Evolutionary conservation across 2,329 filamentous ascomycete species (phyloP).

Genomic region (Nemania abortiva): DNA sequence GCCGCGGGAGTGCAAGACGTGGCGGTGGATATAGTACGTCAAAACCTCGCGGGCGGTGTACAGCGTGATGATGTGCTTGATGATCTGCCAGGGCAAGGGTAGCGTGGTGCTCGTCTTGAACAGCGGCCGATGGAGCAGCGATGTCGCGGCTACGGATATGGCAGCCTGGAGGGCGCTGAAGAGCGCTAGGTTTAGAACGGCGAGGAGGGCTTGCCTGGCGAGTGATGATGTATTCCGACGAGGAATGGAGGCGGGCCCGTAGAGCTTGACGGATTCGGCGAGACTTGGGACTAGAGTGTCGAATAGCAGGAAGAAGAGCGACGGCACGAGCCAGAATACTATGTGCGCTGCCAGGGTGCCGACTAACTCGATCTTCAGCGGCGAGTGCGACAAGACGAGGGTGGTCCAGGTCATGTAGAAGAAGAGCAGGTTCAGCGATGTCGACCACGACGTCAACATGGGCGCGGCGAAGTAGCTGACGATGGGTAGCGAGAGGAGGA

Average conservation of each 20-base stretch:
- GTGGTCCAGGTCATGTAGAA: conserved; percentile 93
- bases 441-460: conserved; percentile 75
- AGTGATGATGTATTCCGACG: conserved; percentile 56
- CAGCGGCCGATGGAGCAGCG: conserved; percentile 54
- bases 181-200: conserved; percentile 60
- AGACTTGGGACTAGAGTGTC: conserved; percentile 78
- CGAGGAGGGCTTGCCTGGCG: conserved; percentile 56
- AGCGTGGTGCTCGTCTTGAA: conserved; percentile 63
- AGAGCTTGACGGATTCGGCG: conserved; percentile 75
- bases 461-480: conserved; percentile 75
- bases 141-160: conserved; percentile 55
- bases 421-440: conserved; percentile 86
- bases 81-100: conserved; percentile 65
- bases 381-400: conserved; percentile 80
- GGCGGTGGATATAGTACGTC: conserved; percentile 80
- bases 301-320: conserved; percentile 77
- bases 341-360: conserved; percentile 76
- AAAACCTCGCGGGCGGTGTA: conserved; percentile 66
- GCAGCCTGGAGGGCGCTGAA: conserved; percentile 59
- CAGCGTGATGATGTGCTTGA: conserved; percentile 61
- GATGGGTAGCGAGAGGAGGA: conserved; percentile 79
- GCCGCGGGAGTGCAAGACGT: conserved; percentile 69
- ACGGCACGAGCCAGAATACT: conserved; percentile 79
- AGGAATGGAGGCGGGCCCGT: conserved; percentile 65
- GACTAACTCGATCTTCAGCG: conserved; percentile 79